Evolutionary conservation across 2,329 filamentous ascomycete genomes (phyloP).

Genomic region (Allantophomopsis cytisporea): DNA sequence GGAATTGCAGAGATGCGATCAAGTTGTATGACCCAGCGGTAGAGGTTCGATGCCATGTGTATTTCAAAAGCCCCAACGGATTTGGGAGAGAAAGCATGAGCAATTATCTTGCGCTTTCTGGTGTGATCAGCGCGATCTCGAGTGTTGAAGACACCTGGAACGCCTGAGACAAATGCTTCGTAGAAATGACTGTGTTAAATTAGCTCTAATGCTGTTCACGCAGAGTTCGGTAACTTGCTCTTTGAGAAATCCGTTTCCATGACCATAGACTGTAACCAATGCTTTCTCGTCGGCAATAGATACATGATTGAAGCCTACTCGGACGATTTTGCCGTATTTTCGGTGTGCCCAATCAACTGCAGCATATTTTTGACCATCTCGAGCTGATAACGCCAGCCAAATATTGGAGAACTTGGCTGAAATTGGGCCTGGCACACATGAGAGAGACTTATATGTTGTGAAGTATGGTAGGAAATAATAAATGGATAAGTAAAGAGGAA

Average conservation of each 20-base stretch:
- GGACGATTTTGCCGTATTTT: constrained; percentile 54
- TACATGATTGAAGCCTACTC: constrained; percentile 70
- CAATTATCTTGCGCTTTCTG: constrained; percentile 78
- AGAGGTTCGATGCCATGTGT: constrained; percentile 74
- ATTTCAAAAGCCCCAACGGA: constrained; percentile 67
- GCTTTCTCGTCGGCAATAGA: constrained; percentile 64
- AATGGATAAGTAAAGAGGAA: constrained; percentile 22
- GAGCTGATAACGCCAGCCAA: constrained; percentile 59
- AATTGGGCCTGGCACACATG: constrained; percentile 33
- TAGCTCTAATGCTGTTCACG: too few relatives aligned
- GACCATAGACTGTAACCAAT: constrained; percentile 62
- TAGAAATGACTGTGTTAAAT: constrained; percentile 57
- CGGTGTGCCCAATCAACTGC: constrained; percentile 60
- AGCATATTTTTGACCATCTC: constrained; percentile 50
- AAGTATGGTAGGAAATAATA: constrained; percentile 19
- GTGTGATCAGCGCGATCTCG: constrained; percentile 70
- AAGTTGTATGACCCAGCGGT: constrained; percentile 47
- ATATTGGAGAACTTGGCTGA: constrained; percentile 57
- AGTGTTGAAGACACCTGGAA: constrained; percentile 80
- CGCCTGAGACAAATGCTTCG: constrained; percentile 81
- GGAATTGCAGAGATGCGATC: constrained; percentile 29
- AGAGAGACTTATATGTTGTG: constrained; percentile 13
- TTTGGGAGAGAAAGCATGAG: constrained; percentile 77
- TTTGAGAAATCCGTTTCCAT: constrained; percentile 60
- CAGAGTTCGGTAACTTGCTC: constrained; percentile 15